Evolutionary conservation across 1,139 yeast genomes (phyloP).

Genomic region (Sugiyamaella sp.): DNA sequence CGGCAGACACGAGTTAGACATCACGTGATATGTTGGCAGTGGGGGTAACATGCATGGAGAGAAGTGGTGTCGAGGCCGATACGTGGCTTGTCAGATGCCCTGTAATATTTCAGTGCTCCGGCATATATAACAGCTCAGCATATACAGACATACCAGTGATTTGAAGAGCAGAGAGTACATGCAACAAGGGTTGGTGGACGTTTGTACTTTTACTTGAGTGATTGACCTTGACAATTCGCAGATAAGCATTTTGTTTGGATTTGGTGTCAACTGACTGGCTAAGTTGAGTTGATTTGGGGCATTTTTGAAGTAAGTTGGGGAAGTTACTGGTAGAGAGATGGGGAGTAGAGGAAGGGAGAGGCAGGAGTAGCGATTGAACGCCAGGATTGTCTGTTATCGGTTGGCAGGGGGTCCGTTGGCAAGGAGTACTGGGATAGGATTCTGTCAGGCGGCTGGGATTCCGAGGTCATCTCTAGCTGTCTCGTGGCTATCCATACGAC

Average conservation of each 20-base stretch:
- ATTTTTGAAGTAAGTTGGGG: background rate
- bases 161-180: background rate
- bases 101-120: constrained; percentile 10
- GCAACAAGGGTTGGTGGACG: background rate
- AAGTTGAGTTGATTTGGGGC: background rate
- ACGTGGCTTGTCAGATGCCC: constrained; percentile 16
- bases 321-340: constrained; percentile 1
- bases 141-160: background rate
- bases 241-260: background rate
- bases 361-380: too few relatives aligned
- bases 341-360: too few relatives aligned
- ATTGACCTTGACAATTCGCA: background rate
- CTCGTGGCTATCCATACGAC: background rate
- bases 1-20: too few relatives aligned
- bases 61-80: constrained; percentile 1
- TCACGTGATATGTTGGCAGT: background rate
- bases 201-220: background rate
- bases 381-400: too few relatives aligned
- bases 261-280: background rate
- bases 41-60: background rate
- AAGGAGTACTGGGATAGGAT: background rate
- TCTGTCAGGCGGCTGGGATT: background rate
- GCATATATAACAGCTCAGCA: constrained; percentile 6
- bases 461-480: background rate
- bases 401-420: background rate